Evolutionary conservation across 352 stramenopile genomes (phyloP).

Genomic region (Phytopythium aichiense): DNA sequence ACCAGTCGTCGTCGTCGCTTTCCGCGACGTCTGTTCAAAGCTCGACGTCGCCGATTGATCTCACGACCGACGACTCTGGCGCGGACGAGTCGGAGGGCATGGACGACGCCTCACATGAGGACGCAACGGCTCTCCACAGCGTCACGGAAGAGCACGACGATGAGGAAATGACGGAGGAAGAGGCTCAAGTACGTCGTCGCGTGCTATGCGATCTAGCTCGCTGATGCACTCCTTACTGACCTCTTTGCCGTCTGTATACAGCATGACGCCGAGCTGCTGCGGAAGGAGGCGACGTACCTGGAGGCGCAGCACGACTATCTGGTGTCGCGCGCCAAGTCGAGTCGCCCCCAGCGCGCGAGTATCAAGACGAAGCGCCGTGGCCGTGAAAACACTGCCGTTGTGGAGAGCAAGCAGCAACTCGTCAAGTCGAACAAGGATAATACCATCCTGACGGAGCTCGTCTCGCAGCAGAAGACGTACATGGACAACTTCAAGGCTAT

Average conservation of each 20-base stretch:
- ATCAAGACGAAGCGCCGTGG: conserved; percentile 52
- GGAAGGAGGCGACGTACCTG: conserved; percentile 71
- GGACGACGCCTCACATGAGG: conserved; percentile 12
- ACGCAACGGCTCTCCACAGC: conserved; percentile 9
- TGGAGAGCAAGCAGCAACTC: conserved; percentile 34
- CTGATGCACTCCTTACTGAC: neutral
- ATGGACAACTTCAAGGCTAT: conserved; percentile 78
- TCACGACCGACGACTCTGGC: conserved; percentile 30
- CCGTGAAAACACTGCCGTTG: conserved; percentile 8
- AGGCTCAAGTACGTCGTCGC: conserved; percentile 3
- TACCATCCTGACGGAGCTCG: conserved; percentile 45
- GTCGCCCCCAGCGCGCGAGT: conserved; percentile 27
- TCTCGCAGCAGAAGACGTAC: conserved; percentile 66
- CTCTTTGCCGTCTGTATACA: conserved; percentile 3
- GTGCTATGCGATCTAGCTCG: neutral
- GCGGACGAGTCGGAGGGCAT: conserved; percentile 17
- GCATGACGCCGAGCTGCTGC: conserved; percentile 52
- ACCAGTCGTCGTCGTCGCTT: conserved; percentile 17
- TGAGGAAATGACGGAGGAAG: conserved; percentile 28
- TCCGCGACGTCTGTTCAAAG: conserved; percentile 17
- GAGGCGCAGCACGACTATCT: conserved; percentile 65
- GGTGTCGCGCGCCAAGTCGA: conserved; percentile 45
- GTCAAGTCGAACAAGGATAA: conserved; percentile 45
- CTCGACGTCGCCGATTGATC: conserved; percentile 24
- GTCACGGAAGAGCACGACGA: conserved; percentile 18